phyloP scores from a whole-genome alignment of 2,329 filamentous ascomycete species.

The Curvularia hawaiiensis region DNA sequence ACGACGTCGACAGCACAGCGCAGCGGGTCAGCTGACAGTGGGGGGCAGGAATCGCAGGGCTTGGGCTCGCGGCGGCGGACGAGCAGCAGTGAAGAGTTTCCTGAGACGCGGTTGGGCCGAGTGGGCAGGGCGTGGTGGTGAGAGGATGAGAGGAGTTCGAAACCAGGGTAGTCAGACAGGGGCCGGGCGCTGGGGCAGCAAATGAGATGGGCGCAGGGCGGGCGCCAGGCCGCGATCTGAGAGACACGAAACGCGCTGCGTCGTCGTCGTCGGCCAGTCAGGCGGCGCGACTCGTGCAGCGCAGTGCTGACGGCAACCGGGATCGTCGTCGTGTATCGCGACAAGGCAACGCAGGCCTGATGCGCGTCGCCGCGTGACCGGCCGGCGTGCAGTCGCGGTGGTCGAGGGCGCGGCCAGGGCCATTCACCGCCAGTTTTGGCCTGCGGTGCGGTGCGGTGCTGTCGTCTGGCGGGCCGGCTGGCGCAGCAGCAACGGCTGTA shows the following conservation, averaged over 20 bases:
- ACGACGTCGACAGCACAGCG: not conserved
- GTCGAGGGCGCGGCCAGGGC: not conserved
- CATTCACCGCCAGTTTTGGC: conserved; percentile 41
- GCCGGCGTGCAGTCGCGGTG: conserved; percentile 6
- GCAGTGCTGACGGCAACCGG: conserved; percentile 25
- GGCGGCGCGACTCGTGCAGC: conserved; percentile 76
- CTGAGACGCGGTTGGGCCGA: conserved; percentile 32
- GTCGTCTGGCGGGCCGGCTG: not conserved
- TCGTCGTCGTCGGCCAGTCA: conserved; percentile 24
- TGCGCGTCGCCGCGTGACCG: conserved; percentile 27
- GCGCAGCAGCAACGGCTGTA: conserved; percentile 5
- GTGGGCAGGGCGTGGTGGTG: conserved; percentile 23
- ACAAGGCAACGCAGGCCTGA: conserved; percentile 23
- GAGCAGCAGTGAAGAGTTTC: conserved; percentile 22
- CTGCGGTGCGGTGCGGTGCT: not conserved
- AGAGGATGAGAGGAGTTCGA: conserved; percentile 20
- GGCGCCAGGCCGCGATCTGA: conserved; percentile 17
- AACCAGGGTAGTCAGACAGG: conserved; percentile 33
- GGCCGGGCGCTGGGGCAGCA: conserved; percentile 35
- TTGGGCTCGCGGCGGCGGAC: conserved; percentile 14
- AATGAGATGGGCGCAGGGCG: conserved; percentile 34
- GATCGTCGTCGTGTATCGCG: conserved; percentile 28
- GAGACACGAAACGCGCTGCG: conserved; percentile 36
- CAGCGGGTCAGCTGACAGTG: conserved; percentile 36
- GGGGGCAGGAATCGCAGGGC: conserved; percentile 15